These are phyloP conservation scores for Gonapodya prolifera DNA, from an alignment of 192 early-diverging fungal genomes.

Conservation along the genomic window DNA sequence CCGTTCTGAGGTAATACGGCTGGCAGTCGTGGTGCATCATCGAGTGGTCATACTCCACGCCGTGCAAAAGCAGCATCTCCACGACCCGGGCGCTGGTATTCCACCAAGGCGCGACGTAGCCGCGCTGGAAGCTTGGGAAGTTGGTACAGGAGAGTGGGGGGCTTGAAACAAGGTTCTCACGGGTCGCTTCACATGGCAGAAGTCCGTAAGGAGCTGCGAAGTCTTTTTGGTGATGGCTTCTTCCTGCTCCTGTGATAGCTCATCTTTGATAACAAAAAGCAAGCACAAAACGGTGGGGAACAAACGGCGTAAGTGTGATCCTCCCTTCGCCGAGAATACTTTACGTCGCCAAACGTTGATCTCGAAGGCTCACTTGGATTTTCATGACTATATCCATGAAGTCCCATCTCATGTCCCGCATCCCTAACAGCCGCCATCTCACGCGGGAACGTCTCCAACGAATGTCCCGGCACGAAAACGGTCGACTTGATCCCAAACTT, in stretches of 20 bases:
- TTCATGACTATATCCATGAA: background rate
- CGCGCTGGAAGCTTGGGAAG: background rate
- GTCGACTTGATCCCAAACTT: background rate
- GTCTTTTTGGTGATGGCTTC: background rate
- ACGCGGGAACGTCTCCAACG: background rate
- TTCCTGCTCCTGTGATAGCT: background rate
- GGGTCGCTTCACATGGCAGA: background rate
- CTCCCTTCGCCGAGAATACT: too few relatives aligned
- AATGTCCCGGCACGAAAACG: background rate
- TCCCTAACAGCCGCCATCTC: background rate
- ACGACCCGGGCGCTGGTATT: background rate
- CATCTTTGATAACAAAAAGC: background rate
- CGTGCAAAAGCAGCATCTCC: background rate
- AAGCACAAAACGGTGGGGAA: too few relatives aligned
- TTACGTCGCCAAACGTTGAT: background rate
- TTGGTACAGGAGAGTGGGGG: too few relatives aligned
- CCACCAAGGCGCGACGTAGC: background rate
- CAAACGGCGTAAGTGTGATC: too few relatives aligned
- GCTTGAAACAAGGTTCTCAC: background rate
- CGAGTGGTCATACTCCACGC: background rate
- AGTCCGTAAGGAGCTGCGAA: background rate
- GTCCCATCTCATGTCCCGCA: background rate
- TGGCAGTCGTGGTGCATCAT: background rate
- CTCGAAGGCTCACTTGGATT: background rate
- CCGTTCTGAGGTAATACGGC: background rate